Evolutionary conservation across 108 stramenopile genomes (phyloP).

Genomic region (Conticribra guillardii): DNA sequence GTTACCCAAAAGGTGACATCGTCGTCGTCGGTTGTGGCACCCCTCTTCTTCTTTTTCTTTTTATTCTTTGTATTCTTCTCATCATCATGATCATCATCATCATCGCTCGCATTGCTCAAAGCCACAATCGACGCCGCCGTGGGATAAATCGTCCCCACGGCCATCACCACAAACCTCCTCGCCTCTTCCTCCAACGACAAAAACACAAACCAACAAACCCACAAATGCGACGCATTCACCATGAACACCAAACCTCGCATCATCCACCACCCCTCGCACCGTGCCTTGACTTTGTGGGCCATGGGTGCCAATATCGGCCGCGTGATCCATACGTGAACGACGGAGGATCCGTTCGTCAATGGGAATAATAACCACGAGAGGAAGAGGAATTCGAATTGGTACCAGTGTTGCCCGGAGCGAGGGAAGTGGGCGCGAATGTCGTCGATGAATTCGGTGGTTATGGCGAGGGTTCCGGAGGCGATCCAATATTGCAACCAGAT

Average conservation of each 20-base stretch:
- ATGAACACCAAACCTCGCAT: slow-evolving; percentile 15
- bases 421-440: slow-evolving; percentile 33
- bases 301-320: slow-evolving; percentile 41
- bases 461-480: slow-evolving; percentile 22
- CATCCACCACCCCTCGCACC: slow-evolving; percentile 39
- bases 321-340: slow-evolving; percentile 47
- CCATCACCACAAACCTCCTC: slow-evolving; percentile 42
- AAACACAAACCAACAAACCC: slow-evolving; percentile 53
- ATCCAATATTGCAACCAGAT: slow-evolving; percentile 50
- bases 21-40: too few relatives aligned
- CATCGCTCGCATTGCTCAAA: slow-evolving; percentile 35
- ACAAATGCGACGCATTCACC: slow-evolving; percentile 41
- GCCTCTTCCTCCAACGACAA: slow-evolving; percentile 50
- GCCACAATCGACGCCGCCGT: slow-evolving; percentile 47
- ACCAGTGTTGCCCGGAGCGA: slow-evolving; percentile 51
- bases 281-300: slow-evolving; percentile 19
- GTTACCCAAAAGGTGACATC: slow-evolving; percentile 52
- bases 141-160: slow-evolving; percentile 56
- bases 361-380: slow-evolving; percentile 57
- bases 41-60: too few relatives aligned
- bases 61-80: too few relatives aligned
- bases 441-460: slow-evolving; percentile 54
- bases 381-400: slow-evolving; percentile 60
- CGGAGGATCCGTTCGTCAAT: slow-evolving; percentile 54
- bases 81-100: too few relatives aligned